Evolutionary conservation across 2,329 filamentous ascomycete genomes (phyloP), one percentile per base, ranked within the genome.

Genomic region (Aaosphaeria arxii): DNA sequence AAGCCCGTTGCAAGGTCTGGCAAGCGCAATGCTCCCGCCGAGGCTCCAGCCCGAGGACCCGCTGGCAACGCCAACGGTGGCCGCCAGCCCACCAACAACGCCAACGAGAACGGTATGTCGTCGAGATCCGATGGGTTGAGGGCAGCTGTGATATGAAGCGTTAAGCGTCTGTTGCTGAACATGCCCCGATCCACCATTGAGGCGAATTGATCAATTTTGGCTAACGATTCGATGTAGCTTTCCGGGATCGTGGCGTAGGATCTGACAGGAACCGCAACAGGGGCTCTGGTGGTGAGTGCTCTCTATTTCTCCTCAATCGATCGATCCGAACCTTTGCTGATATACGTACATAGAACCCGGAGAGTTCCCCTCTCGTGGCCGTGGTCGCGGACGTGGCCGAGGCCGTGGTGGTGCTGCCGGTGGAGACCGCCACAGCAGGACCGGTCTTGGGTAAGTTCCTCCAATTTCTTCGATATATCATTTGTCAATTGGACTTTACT

Each of bases 191-290:
- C 17, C 17, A 24, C 17, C 17, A 24, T 24, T 24, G 17, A 24
- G 17, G 17, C 17, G 17, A 24, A 24, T 24, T 24, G 17, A 24
- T 24, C 17, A 24, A 24, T 24, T 24, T 24, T 3, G 17, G 51
- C 64, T 67, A 54, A 69, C 43, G 6, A 42, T 28, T 36, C 33
- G 47, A 36, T 49, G 29, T 64, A 96, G 91, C 89, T 71, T 94
- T 91, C 86, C 89, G 89, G 72, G 90, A 96, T 78, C 88, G 88
- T 71, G 84, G 83, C 69, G 89, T 86, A 70, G 91, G 91, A 62
- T 81, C 84, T 70, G 81, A 83, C 67, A 86, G 82, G 81, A 96
- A 96, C 84, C 89, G 90, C 65, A 80, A 79, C 72, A 88, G 88
- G 75, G 65, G 61, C 50, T 63, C 63, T 54, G 67, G 66, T 52